Evolutionary conservation across 441 rosid genomes (phyloP), one percentile per base, ranked within the genome.

Genomic region (Eutrema salsugineum): DNA sequence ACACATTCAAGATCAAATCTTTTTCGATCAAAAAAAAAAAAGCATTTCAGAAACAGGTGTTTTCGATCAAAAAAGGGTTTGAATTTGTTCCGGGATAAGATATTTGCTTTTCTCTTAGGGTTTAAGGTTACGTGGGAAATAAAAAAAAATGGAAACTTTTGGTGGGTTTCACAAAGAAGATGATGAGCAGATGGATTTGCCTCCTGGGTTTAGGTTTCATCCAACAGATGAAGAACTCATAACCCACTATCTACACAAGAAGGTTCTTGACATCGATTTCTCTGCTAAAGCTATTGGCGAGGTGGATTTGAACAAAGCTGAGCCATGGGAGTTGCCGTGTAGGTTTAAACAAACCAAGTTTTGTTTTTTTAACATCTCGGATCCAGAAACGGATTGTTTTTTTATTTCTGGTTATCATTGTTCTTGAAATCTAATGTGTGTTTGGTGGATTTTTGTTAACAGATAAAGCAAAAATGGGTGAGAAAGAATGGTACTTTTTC

Each of bases 381-480:
- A 14, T 55, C 5, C 7, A 19, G 6, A 22, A 20, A 40, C 32
- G 28, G 19, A 36, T 39, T 9, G 0, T 47, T 36, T 35, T 11
- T 11, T 2, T 47, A 28, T 48, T 32, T 10, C 17, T 28, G 5
- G 3, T 5, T 0, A 65, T 49, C 10, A 49, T 51, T 27, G 20
- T 54, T 54, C 43, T 61, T 53, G 22, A 14, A 11, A 27, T 46
- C 62, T 47, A 15, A 15, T 15, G 46, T 65, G 73, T 63, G 33
- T 39, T 40, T 58, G 40, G 17, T 57, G 11, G 19, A 1, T 36
- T 12, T 33, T 19, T 43, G 39, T 11, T 6, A 79, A 65, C 8
- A 94, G 99, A 88, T 89, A 91, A 89, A 80, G 97, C 99, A 30
- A 94, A 91, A 78, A 85, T 88, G 95, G 99, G 97, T 8, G 97